Evolutionary conservation across 306 rosid species (phyloP).

Genomic region (Cicer chorassanicum): DNA sequence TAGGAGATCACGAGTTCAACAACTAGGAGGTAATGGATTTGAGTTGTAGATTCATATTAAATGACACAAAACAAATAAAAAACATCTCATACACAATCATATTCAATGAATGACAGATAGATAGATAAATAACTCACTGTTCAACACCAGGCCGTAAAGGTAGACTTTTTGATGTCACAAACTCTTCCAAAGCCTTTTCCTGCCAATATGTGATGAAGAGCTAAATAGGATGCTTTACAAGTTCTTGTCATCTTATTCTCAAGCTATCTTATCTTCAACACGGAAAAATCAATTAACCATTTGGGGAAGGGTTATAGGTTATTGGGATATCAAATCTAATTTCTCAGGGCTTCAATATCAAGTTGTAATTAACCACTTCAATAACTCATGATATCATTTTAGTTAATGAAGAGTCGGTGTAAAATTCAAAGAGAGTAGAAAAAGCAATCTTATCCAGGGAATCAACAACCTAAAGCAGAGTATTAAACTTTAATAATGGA

Average conservation of each 20-base stretch:
- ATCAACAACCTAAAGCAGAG: background rate
- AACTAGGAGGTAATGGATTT: background rate
- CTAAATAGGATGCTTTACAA: constrained; percentile 39
- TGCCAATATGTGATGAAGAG: constrained; percentile 53
- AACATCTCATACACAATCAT: constrained; percentile 14
- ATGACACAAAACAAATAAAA: constrained; percentile 19
- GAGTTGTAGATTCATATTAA: constrained; percentile 1
- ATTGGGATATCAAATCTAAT: constrained; percentile 40
- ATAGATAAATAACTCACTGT: constrained; percentile 67
- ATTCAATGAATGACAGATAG: constrained; percentile 43
- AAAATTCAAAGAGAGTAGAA: constrained; percentile 11
- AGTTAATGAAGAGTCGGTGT: background rate
- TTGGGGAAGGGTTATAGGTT: constrained; percentile 31
- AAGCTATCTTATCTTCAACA: constrained; percentile 28
- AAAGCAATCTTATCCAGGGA: constrained; percentile 2
- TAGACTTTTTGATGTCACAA: constrained; percentile 67
- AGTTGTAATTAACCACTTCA: constrained; percentile 16
- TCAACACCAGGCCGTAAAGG: constrained; percentile 88
- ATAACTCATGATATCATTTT: constrained; percentile 18
- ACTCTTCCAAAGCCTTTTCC: constrained; percentile 76
- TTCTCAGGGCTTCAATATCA: constrained; percentile 30
- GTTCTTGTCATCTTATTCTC: constrained; percentile 29
- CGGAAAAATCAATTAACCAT: constrained; percentile 15
- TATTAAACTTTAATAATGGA: background rate
- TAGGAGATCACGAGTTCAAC: background rate